A percentile compares a stretch with the other conserved stretches of the same genome.
These are phyloP conservation scores for Solanum clarkiae DNA, from an alignment of 257 asterid genomes.

Conservation along the genomic window DNA sequence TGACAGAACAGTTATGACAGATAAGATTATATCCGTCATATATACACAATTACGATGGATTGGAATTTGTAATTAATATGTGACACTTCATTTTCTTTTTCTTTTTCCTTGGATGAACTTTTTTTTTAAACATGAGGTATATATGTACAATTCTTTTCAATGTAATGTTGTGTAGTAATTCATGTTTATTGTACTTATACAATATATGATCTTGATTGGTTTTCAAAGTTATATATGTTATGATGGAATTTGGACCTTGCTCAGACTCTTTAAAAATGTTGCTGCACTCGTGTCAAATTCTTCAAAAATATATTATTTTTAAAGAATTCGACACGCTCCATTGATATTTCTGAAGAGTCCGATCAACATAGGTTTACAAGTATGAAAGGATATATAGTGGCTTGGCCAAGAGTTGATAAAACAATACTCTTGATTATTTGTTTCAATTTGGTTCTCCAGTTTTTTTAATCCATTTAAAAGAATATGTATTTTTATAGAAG, in stretches of 20 bases:
- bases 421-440: too few species aligned
- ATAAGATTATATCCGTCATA: neutral
- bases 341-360: too few species aligned
- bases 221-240: neutral
- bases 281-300: too few species aligned
- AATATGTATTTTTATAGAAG: too few species aligned
- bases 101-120: neutral
- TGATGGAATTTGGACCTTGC: neutral
- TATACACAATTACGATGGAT: neutral
- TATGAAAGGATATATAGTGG: too few species aligned
- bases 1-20: neutral
- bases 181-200: neutral
- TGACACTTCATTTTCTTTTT: neutral
- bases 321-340: accelerated
- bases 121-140: neutral
- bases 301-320: too few species aligned
- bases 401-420: neutral
- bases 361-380: too few species aligned
- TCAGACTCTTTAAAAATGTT: too few species aligned
- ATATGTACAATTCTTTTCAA: neutral
- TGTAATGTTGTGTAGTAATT: neutral
- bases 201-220: neutral
- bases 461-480: too few species aligned
- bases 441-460: too few species aligned
- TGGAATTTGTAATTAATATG: neutral